Percentiles rank a stretch among this genome's conserved stretches.
phyloP scores from a whole-genome alignment of 192 early-diverging fungal genomes.

The Gaertneriomyces sp. region DNA sequence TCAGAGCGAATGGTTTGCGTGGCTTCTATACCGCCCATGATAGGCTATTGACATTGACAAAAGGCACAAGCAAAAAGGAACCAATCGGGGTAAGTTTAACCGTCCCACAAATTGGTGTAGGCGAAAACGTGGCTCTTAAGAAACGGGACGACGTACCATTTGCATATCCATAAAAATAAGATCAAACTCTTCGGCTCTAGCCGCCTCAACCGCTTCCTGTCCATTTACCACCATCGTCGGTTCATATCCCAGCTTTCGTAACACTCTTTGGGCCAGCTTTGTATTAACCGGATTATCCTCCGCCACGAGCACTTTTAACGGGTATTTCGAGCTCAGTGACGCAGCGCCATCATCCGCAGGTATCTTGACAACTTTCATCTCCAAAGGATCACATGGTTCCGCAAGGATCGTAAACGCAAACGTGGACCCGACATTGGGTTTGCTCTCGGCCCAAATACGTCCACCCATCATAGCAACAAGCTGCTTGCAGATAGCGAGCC shows the following conservation, averaged over 20 bases:
- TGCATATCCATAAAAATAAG: constrained; percentile 64
- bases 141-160: constrained; percentile 32
- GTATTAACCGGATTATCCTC: constrained; percentile 31
- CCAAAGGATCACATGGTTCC: too few species aligned
- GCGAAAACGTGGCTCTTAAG: too few species aligned
- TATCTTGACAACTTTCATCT: too few species aligned
- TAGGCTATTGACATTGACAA: constrained; percentile 30
- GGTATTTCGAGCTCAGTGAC: too few species aligned
- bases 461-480: constrained; percentile 58
- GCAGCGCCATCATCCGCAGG: too few species aligned
- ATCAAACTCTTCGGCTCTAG: constrained; percentile 2
- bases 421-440: constrained; percentile 65
- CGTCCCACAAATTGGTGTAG: too few species aligned
- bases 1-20: constrained; percentile 60
- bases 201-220: constrained; percentile 14
- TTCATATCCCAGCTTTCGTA: constrained; percentile 11
- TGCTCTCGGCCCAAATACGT: constrained; percentile 71
- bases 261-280: constrained; percentile 20
- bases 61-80: not conserved
- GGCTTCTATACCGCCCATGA: constrained; percentile 70
- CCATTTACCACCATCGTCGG: constrained; percentile 16
- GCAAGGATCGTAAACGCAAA: constrained; percentile 74
- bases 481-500: constrained; percentile 77
- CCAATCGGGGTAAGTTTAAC: too few species aligned
- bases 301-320: constrained; percentile 10